Evolutionary conservation across 75 land plant species (phyloP).

Genomic region (Sequoia sempervirens): DNA sequence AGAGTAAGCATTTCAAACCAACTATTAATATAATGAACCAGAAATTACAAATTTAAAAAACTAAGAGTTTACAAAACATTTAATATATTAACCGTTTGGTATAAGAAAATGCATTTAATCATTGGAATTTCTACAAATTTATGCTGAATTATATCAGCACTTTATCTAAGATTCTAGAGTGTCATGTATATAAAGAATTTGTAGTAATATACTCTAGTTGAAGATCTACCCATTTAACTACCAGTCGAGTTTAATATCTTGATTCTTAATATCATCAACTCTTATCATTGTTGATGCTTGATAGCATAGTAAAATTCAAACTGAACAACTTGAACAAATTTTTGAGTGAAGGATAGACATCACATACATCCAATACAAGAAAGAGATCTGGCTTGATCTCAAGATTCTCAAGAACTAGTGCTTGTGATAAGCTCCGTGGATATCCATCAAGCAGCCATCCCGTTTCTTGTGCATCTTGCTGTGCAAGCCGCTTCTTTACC

Average conservation of each 20-base stretch:
- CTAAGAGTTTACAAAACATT: not conserved
- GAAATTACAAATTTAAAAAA: not conserved
- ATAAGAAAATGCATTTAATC: not conserved
- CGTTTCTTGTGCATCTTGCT: slow-evolving; percentile 45
- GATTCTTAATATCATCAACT: not conserved
- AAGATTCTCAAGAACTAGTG: slow-evolving; percentile 65
- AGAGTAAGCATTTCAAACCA: not conserved
- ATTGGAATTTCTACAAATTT: not conserved
- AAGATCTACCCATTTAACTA: not conserved
- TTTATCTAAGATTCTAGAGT: not conserved
- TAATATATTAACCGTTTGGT: not conserved
- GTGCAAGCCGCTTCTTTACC: slow-evolving; percentile 56
- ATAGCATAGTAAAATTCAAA: not conserved
- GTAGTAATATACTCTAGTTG: not conserved
- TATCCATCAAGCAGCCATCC: slow-evolving; percentile 98
- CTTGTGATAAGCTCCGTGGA: slow-evolving; percentile 79
- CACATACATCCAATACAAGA: slow-evolving; percentile 72
- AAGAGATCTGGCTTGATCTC: slow-evolving; percentile 67
- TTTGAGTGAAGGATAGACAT: not conserved
- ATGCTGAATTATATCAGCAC: not conserved
- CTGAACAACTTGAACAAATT: not conserved
- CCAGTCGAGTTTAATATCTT: not conserved
- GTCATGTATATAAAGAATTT: not conserved
- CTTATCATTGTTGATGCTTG: not conserved
- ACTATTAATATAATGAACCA: not conserved